Percentiles rank a stretch among this genome's conserved stretches.
Conservation (phyloP, 495 filamentous ascomycete species). For the Annulohypoxylon maeteangense region DNA sequence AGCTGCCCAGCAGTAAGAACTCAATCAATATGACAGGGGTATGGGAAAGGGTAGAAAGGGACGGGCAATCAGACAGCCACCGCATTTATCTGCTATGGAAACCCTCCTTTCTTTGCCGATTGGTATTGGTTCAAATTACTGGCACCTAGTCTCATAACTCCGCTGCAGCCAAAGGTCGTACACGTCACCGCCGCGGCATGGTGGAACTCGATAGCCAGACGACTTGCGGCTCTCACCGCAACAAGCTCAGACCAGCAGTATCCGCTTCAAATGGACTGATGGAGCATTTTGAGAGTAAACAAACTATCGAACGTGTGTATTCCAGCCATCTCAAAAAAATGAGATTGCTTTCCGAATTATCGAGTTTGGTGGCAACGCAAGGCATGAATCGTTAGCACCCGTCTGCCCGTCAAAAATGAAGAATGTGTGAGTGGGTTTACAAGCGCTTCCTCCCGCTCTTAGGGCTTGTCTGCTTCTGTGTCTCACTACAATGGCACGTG, state of each 20-base stretch:
- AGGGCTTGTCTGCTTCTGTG: conserved; percentile 18
- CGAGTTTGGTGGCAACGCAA: conserved; percentile 3
- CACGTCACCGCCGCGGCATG: conserved; percentile 36
- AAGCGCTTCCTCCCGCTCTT: conserved; percentile 27
- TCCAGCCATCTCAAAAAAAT: conserved; percentile 7
- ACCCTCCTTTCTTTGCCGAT: background rate
- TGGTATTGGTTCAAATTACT: conserved; percentile 16
- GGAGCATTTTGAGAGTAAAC: conserved; percentile 11
- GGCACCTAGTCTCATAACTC: conserved; percentile 22
- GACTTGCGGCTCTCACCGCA: conserved; percentile 42
- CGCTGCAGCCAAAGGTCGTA: conserved; percentile 28
- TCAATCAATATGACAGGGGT: conserved; percentile 15
- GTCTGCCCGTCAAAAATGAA: conserved; percentile 2
- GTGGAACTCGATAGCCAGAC: conserved; percentile 18
- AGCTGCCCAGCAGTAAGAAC: conserved; percentile 28
- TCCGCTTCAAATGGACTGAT: conserved; percentile 17
- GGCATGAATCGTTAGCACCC: conserved; percentile 7
- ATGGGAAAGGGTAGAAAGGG: conserved; percentile 4
- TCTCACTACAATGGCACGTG: conserved; percentile 26
- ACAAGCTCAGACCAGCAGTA: conserved; percentile 32
- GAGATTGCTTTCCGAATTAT: conserved; percentile 6
- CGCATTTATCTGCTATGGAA: background rate
- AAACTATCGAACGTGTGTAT: conserved; percentile 8
- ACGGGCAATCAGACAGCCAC: background rate
- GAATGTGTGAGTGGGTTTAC: background rate